Base-by-base conservation (phyloP, 2,329 filamentous ascomycete species). In the Trichoderma sp. region DNA sequence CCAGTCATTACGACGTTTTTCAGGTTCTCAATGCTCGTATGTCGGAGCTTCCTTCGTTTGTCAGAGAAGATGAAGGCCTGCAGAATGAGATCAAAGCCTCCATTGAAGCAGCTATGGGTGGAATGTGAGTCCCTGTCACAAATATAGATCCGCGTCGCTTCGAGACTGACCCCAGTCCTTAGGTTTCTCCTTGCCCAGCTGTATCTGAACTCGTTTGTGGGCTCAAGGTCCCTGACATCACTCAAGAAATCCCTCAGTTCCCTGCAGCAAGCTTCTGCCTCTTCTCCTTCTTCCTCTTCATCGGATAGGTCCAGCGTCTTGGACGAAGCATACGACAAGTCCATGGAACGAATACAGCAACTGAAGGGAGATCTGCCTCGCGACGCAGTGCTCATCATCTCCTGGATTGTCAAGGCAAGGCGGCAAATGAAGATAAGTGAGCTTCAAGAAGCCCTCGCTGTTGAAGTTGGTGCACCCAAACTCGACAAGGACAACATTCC, bases 371-470 rank as follows among this genome's bases (percentile, higher is more conserved):
- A 74, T 0, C 70, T 81, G 43, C 17, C 21, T 2, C 1, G 5
- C 3, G 34, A 52, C 26, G 81, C 81, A 0, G 77, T 73, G 6
- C 62, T 77, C 9, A 71, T 74, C 2, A 63, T 83, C 0, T 72
- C 72, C 0, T 83, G 78, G 81, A 76, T 83, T 14, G 73, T 72
- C 0, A 79, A 67, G 41, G 74, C 79, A 0, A 75, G 69, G 45
- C 72, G 75, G 43, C 75, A 70, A 0, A 63, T 83, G 0, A 74
- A 66, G 1, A 70, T 65, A 0, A 0, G 17, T 1, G 79, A 83
- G 64, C 72, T 84, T 4, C 74, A 75, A 57, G 74, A 82, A 65
- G 80, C 80, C 0, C 73, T 84, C 14, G 80, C 78, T 0, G 69
- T 80, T 0, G 74, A 79, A 47, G 2, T 60, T 2, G 73, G 67